Evolutionary conservation across 495 filamentous ascomycete species (phyloP).

Genomic region (Neohortaea acidophila): DNA sequence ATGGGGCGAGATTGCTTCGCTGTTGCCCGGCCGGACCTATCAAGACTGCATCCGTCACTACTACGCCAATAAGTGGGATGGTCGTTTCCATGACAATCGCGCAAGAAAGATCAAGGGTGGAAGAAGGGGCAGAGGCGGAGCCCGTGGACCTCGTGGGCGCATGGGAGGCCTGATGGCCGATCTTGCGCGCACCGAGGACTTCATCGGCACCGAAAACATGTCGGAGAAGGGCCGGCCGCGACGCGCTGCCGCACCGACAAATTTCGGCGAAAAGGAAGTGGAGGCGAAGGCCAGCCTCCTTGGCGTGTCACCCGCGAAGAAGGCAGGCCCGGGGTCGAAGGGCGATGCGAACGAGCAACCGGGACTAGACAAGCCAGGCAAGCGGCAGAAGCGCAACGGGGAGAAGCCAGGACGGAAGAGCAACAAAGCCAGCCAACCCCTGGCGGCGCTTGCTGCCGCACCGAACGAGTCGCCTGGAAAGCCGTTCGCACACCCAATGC

Average conservation of each 20-base stretch:
- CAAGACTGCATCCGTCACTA: conserved; percentile 88
- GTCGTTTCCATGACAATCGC: conserved; percentile 72
- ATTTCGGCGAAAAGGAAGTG: conserved; percentile 42
- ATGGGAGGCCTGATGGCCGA: conserved; percentile 14
- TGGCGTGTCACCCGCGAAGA: conserved; percentile 27
- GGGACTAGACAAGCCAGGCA: conserved; percentile 21
- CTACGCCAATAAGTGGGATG: conserved; percentile 78
- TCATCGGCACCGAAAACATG: conserved; percentile 25
- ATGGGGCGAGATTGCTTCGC: conserved; percentile 76
- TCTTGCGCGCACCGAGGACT: conserved; percentile 14
- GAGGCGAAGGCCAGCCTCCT: conserved; percentile 25
- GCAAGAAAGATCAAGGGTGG: conserved; percentile 53
- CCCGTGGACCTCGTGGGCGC: conserved; percentile 41
- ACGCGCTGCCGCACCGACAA: conserved; percentile 50
- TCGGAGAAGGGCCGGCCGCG: conserved; percentile 53
- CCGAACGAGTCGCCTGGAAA: conserved; percentile 19
- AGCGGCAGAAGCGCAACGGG: conserved; percentile 12
- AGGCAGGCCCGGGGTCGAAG: conserved; percentile 7
- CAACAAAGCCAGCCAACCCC: conserved; percentile 17
- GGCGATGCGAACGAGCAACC: conserved; percentile 12
- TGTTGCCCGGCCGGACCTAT: conserved; percentile 55
- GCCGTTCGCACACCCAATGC: conserved; percentile 2
- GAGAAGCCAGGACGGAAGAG: conserved; percentile 22
- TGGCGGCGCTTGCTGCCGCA: conserved; percentile 22
- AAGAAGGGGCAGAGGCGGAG: conserved; percentile 28